A percentile compares a stretch with the other conserved stretches of the same genome.
Conservation (phyloP, 768 basidiomycete genomes). For the Mycena metata region DNA sequence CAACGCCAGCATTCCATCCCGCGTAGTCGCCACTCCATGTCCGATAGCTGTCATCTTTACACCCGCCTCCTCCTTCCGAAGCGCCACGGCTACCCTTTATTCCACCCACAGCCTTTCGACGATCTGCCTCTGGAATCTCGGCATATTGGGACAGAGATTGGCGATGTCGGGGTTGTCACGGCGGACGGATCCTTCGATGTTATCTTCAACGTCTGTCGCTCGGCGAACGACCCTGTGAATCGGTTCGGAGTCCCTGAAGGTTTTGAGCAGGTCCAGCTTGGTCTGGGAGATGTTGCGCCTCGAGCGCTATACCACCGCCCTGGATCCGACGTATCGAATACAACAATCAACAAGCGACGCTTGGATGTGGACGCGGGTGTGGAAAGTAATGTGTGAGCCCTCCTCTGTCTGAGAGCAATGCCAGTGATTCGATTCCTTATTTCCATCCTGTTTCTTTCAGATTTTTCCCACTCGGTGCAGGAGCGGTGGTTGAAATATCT, state of each 20-base stretch:
- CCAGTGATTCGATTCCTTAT: not conserved
- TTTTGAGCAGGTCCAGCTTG: constrained; percentile 17
- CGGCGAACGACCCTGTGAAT: constrained; percentile 16
- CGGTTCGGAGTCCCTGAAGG: not conserved
- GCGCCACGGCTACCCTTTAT: not conserved
- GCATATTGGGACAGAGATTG: constrained; percentile 17
- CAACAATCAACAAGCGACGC: constrained; percentile 2
- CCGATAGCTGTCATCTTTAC: constrained; percentile 7
- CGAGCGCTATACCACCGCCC: constrained; percentile 1
- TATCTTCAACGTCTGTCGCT: constrained; percentile 35
- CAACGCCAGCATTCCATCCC: too few species aligned
- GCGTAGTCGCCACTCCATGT: not conserved
- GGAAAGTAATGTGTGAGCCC: constrained; percentile 15
- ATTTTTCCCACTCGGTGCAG: constrained; percentile 18
- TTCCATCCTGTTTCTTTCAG: constrained; percentile 4
- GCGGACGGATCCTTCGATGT: constrained; percentile 31
- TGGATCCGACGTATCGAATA: constrained; percentile 17
- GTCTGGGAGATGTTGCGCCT: not conserved
- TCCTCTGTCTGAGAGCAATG: not conserved
- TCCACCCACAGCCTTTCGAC: constrained; percentile 15
- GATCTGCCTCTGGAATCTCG: not conserved
- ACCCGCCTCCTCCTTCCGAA: constrained; percentile 6
- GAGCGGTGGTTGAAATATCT: constrained; percentile 12
- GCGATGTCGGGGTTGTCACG: constrained; percentile 34
- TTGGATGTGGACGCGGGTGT: constrained; percentile 16